Evolutionary conservation across 345 rosid genomes (phyloP).

Genomic region (Passiflora organensis): DNA sequence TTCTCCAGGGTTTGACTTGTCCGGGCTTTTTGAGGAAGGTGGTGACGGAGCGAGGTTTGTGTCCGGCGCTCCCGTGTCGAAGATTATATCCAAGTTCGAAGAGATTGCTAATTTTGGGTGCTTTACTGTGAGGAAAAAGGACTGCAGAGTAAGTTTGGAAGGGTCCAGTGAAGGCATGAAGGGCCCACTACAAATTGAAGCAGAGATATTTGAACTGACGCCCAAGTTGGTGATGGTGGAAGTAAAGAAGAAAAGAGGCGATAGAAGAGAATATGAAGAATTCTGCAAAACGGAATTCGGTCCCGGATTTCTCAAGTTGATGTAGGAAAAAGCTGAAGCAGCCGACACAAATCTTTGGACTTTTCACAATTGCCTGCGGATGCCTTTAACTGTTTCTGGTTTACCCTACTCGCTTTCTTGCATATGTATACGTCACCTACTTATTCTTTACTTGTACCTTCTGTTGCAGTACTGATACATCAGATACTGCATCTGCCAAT

Average conservation of each 20-base stretch:
- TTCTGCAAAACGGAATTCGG: conserved; percentile 63
- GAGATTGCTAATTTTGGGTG: conserved; percentile 38
- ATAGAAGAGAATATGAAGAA: conserved; percentile 73
- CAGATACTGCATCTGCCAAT: no score
- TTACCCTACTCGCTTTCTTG: no score
- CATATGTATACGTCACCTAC: no score
- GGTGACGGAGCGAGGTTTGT: conserved; percentile 31
- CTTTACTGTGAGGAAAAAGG: conserved; percentile 40
- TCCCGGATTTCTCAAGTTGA: conserved; percentile 66
- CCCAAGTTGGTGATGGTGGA: conserved; percentile 68
- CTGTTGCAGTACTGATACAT: no score
- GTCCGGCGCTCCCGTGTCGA: conserved; percentile 34
- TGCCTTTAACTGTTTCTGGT: not conserved
- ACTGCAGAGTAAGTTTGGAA: conserved; percentile 35
- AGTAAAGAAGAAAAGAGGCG: conserved; percentile 85
- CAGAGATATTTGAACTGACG: conserved; percentile 36
- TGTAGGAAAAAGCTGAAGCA: conserved; percentile 47
- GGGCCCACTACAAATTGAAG: conserved; percentile 35
- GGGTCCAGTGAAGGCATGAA: conserved; percentile 34
- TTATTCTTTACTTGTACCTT: no score
- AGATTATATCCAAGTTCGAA: conserved; percentile 33
- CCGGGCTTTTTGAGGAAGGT: conserved; percentile 36
- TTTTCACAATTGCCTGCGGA: conserved; percentile 5
- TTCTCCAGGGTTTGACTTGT: conserved; percentile 33
- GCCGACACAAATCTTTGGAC: conserved; percentile 1